Conservation (phyloP, 129 eudicot species). For the Silybum marianum region DNA sequence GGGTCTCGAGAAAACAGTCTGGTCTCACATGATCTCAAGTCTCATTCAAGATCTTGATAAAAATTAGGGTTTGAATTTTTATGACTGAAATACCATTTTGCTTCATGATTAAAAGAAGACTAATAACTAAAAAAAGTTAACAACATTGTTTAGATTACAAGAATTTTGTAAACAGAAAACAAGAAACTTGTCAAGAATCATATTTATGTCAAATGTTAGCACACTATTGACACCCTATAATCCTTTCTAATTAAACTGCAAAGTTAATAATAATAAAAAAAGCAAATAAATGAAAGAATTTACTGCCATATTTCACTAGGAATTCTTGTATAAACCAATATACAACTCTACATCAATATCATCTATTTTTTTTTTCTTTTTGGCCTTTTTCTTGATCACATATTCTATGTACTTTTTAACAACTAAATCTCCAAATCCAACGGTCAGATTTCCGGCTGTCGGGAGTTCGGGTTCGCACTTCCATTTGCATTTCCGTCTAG, state of each 20-base stretch:
- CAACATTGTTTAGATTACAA: background rate
- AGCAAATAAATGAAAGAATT: slow-evolving; percentile 5
- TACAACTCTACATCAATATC: slow-evolving; percentile 1
- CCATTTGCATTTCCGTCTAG: background rate
- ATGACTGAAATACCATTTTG: too few relatives aligned
- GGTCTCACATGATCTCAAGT: too few relatives aligned
- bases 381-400: background rate
- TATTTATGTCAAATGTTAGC: background rate
- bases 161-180: background rate
- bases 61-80: too few relatives aligned
- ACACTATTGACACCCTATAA: background rate
- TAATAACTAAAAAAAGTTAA: background rate
- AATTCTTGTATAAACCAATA: slow-evolving; percentile 15
- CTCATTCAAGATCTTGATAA: too few relatives aligned
- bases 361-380: background rate
- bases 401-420: background rate
- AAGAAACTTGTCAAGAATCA: background rate
- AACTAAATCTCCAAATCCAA: slow-evolving; percentile 14
- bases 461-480: slow-evolving; percentile 11
- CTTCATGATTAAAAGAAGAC: too few relatives aligned
- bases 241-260: background rate
- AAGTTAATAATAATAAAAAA: background rate
- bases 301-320: background rate
- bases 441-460: slow-evolving; percentile 28
- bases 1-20: too few relatives aligned